Conservation (phyloP, 139 green algal species). For the Pleodorina starrii region DNA sequence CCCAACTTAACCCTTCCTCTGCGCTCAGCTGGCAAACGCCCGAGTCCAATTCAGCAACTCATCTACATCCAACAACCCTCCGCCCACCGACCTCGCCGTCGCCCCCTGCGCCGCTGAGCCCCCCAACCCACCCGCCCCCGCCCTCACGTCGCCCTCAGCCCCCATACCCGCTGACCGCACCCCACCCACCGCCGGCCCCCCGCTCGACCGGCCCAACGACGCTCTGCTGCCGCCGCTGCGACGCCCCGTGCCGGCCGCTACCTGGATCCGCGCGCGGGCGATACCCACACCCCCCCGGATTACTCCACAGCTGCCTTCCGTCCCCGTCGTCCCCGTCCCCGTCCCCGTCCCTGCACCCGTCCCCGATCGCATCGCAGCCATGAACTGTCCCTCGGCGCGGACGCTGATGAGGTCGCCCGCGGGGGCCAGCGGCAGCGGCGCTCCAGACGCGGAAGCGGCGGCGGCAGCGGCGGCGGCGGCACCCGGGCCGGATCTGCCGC, state of each 20-base stretch:
- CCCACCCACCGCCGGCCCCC: neutral
- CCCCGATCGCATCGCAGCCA: neutral
- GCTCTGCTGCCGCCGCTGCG: neutral
- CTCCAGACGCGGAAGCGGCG: too few relatives aligned
- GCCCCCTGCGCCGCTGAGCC: neutral
- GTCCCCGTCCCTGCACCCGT: neutral
- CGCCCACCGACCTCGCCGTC: neutral
- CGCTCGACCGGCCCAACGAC: neutral
- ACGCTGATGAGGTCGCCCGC: neutral
- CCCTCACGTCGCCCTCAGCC: neutral
- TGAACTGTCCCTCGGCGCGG: neutral
- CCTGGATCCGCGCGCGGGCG: conserved; percentile 3
- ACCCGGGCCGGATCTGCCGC: too few relatives aligned
- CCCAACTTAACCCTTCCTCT: too few relatives aligned
- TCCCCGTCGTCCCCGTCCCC: too few relatives aligned
- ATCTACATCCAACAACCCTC: conserved; percentile 36
- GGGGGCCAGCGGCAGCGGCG: conserved; percentile 6
- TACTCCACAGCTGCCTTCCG: too few relatives aligned
- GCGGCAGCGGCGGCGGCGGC: neutral
- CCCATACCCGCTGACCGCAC: neutral
- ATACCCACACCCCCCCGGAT: too few relatives aligned
- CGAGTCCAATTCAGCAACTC: conserved; percentile 23
- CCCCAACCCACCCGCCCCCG: neutral
- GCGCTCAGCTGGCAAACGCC: neutral
- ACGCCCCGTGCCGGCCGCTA: neutral